Conservation (phyloP, 2,329 filamentous ascomycete species). For the Fusarium sp. region DNA sequence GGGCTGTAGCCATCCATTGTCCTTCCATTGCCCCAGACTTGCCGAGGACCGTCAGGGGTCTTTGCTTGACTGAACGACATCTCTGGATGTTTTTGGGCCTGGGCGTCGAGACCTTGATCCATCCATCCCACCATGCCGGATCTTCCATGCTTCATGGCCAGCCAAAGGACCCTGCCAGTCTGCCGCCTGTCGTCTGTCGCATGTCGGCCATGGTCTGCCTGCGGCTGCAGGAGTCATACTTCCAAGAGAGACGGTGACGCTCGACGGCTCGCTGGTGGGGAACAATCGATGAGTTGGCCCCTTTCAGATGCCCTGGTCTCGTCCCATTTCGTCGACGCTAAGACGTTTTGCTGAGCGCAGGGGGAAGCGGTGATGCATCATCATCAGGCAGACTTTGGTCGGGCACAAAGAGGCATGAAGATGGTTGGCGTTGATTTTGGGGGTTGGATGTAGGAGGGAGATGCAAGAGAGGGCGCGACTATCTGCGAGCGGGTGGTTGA, state of each 20-base stretch:
- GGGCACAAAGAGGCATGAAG: conserved; percentile 39
- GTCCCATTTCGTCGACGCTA: conserved; percentile 45
- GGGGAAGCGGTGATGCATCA: conserved; percentile 46
- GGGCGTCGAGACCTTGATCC: conserved; percentile 22
- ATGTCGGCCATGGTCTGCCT: conserved; percentile 27
- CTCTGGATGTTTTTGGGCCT: conserved; percentile 30
- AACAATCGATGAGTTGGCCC: conserved; percentile 47
- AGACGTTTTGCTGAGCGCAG: conserved; percentile 38
- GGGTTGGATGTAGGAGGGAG: conserved; percentile 23
- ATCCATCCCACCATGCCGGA: conserved; percentile 35
- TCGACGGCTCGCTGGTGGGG: conserved; percentile 42
- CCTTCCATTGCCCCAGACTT: conserved; percentile 39
- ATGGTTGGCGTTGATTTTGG: conserved; percentile 7
- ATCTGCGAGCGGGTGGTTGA: conserved; percentile 11
- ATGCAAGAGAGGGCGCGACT: conserved; percentile 12
- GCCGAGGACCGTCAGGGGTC: conserved; percentile 37
- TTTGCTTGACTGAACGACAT: conserved; percentile 38
- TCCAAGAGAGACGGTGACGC: conserved; percentile 46
- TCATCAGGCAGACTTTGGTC: conserved; percentile 45
- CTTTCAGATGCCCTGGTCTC: conserved; percentile 45
- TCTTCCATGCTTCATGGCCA: conserved; percentile 22
- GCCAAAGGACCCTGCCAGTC: conserved; percentile 35
- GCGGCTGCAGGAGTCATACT: conserved; percentile 42
- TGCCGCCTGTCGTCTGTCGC: conserved; percentile 15
- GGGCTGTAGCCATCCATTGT: conserved; percentile 37